Base-by-base conservation (phyloP, 2,329 filamentous ascomycete species). In the Pochonia chlamydosporia region DNA sequence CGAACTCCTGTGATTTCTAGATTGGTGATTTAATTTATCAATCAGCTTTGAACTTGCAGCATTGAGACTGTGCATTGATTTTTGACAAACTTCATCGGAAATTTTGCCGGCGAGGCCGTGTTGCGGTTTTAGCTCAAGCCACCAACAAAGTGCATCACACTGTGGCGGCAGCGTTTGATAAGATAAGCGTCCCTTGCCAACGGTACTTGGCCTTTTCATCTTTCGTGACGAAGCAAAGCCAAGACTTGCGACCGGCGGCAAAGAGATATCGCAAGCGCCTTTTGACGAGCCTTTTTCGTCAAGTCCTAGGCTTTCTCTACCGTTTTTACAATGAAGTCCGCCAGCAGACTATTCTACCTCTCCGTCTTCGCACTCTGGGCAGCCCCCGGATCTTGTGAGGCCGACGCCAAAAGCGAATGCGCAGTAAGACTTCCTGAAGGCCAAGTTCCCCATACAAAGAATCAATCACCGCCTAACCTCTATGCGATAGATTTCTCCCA, bases 401-500 rank as follows among this genome's bases (percentile, higher is more conserved):
- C 55, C 48, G 28, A 21, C 4, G 57, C 64, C 50, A 64, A 72
- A 57, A 71, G 75, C 63, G 71, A 72, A 56, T 81, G 78, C 58
- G 67, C 72, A 64, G 78, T 81, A 76, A 61, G 76, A 30, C 36
- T 31, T 13, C 21, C 21, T 26, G 14, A 8, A 10, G 10, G 10
- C 31, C 20, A 43, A 9, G 9, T 14, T 7, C 14, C 9, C 1
- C 16, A 24, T 20, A 8, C 31, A 9, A 23, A 3, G 35, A 16
- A 8, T 7, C 21, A n/a, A n/a, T n/a, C n/a, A n/a, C 14, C 6
- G 36, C 24, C 46, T 48, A 21, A 48, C 46, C 23, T 44, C 9
- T 7, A 51, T 53, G 48, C 49, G 54, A 39, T 74, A 96, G 89
- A 87, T 96, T 58, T 89, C 93, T 36, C 89, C 91, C 16, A 84